Percentiles rank a stretch among this genome's conserved stretches.
phyloP scores from a whole-genome alignment of 768 basidiomycete genomes.

The Symmetrospora coprosmae region DNA sequence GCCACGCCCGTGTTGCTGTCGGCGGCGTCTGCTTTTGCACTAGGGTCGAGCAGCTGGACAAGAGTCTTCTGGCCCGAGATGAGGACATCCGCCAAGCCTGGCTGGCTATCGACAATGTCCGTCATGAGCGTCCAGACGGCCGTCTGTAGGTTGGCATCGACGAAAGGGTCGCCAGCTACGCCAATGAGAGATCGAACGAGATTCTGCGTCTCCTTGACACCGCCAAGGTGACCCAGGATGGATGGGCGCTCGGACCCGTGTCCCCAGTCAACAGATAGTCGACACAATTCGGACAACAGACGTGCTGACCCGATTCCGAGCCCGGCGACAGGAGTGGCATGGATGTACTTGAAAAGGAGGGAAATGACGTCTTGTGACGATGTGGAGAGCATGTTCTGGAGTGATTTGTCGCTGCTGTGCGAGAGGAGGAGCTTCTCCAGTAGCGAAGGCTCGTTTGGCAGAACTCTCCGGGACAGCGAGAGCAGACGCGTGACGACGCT shows the following conservation, averaged over 20 bases:
- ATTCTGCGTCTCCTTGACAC: slow-evolving; percentile 50
- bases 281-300: slow-evolving; percentile 11
- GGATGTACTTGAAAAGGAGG: background rate
- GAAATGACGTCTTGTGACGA: slow-evolving; percentile 15
- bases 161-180: slow-evolving; percentile 21
- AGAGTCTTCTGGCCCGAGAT: slow-evolving; percentile 53
- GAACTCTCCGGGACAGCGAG: slow-evolving; percentile 47
- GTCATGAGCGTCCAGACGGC: slow-evolving; percentile 73
- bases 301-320: slow-evolving; percentile 18
- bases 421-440: slow-evolving; percentile 48
- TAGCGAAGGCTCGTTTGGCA: slow-evolving; percentile 41
- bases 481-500: slow-evolving; percentile 51
- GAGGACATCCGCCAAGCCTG: slow-evolving; percentile 65
- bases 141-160: slow-evolving; percentile 44
- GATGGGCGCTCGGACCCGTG: slow-evolving; percentile 46
- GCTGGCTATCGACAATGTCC: slow-evolving; percentile 68
- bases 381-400: background rate
- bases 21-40: slow-evolving; percentile 28
- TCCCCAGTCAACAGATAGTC: background rate
- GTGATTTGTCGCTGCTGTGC: background rate
- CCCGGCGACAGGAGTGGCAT: background rate
- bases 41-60: slow-evolving; percentile 26
- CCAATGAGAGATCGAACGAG: slow-evolving; percentile 19
- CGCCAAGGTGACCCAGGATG: slow-evolving; percentile 61
- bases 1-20: slow-evolving; percentile 52